Base-by-base conservation (phyloP, 2,329 filamentous ascomycete species). In the Didymella arachidicola region DNA sequence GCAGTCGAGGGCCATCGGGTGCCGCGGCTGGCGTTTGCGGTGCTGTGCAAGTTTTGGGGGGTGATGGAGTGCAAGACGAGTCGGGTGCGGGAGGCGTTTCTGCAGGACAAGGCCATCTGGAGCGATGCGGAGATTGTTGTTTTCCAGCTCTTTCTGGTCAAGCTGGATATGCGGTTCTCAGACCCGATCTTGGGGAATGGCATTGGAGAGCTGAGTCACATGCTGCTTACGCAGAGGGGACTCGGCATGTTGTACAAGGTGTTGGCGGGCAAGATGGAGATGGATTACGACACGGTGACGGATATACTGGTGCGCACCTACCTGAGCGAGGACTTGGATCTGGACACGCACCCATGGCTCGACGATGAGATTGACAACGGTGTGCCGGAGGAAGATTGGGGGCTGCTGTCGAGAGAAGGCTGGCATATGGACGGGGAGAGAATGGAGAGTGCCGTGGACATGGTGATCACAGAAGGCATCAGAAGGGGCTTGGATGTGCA, bases 111-210 rank as follows among this genome's bases (percentile, higher is more conserved):
- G 10, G 64, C 68, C 0, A 79, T 88, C 46, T 89, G 89, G 82
- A 78, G 82, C 10, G 79, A 89, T 56, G 59, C 72, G 4, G 86
- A 91, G 68, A 73, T 95, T 10, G 84, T 86, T 69, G 81, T 85
- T 49, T 81, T 85, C 2, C 84, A 87, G 43, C 75, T 88, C 59
- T 88, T 94, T 78, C 79, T 91, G 63, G 70, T 91, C 61, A 93
- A 94, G 77, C 82, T 95, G 16, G 83, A 86, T 68, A 86, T 93
- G 84, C 81, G 82, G 53, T 87, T 92, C 74, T 86, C 84, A 57
- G 83, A 91, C 63, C 89, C 90, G 0, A 71, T 86, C 25, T 81
- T 81, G 47, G 85, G 84, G 0, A 81, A 82, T 16, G 81, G 81
- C 47, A 77, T 79, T 2, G 79, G 62, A 7, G 57, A 49, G 22